Conservation (phyloP, 495 filamentous ascomycete genomes). For the Tuber calosporum region DNA sequence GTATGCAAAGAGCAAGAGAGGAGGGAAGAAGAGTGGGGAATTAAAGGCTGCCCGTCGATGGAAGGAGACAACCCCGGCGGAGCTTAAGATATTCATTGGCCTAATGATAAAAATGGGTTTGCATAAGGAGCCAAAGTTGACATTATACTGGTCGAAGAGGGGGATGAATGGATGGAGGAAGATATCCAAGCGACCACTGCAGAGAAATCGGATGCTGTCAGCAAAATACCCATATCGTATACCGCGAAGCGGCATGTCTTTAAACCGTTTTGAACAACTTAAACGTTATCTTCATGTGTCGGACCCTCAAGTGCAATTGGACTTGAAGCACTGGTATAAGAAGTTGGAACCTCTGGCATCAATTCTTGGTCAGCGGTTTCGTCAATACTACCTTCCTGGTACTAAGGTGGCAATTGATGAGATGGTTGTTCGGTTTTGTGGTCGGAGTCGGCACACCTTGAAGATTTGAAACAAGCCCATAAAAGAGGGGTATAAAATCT, state of each 20-base stretch:
- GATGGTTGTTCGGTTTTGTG: slow-evolving; percentile 19
- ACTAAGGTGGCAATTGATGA: slow-evolving; percentile 18
- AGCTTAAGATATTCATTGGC: slow-evolving; percentile 4
- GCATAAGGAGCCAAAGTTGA: not conserved
- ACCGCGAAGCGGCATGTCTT: slow-evolving; percentile 2
- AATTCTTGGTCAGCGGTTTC: not conserved
- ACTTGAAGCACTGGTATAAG: not conserved
- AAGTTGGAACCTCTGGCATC: slow-evolving; percentile 3
- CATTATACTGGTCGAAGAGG: not conserved
- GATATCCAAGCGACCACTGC: not conserved
- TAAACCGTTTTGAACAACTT: slow-evolving; percentile 10
- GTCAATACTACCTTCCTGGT: slow-evolving; percentile 5
- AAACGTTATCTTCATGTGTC: slow-evolving; percentile 10
- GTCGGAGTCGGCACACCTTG: slow-evolving; percentile 6
- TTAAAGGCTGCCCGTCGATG: not conserved
- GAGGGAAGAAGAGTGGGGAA: not conserved
- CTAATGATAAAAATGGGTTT: slow-evolving; percentile 11
- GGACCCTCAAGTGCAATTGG: not conserved
- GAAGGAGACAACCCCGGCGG: not conserved
- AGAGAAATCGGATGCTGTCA: not conserved
- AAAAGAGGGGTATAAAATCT: slow-evolving; percentile 11
- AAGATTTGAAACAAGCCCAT: slow-evolving; percentile 18
- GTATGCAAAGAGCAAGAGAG: slow-evolving; percentile 2
- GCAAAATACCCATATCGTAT: not conserved
- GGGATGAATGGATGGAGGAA: not conserved